phyloP scores from a whole-genome alignment of 2,329 filamentous ascomycete species.

The Plenodomus lindquistii region DNA sequence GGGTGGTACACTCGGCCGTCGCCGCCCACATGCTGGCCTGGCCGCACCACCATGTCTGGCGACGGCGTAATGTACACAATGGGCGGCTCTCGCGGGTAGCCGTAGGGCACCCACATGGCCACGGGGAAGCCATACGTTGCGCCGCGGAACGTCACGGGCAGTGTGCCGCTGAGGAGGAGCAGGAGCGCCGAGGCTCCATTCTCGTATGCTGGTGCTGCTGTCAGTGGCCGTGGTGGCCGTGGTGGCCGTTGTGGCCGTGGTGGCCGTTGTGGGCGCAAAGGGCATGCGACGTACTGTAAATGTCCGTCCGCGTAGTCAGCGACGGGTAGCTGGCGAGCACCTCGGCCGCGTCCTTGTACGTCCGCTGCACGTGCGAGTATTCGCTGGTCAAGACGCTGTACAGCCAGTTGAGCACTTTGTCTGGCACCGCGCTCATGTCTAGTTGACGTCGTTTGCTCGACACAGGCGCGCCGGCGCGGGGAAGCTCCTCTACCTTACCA shows the following conservation, averaged over 20 bases:
- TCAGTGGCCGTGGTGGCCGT: neutral
- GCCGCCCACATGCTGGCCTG: constrained; percentile 91
- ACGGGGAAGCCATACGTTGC: constrained; percentile 89
- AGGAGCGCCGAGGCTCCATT: constrained; percentile 85
- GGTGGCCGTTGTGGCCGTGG: constrained; percentile 14
- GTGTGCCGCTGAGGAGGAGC: constrained; percentile 80
- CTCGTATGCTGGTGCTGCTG: constrained; percentile 70
- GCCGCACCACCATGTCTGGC: constrained; percentile 84
- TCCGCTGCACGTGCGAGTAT: constrained; percentile 89
- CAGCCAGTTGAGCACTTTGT: constrained; percentile 92
- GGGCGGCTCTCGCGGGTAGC: constrained; percentile 83
- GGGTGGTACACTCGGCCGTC: constrained; percentile 96
- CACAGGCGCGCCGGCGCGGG: no score
- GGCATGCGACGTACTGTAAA: constrained; percentile 77
- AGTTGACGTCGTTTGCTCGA: constrained; percentile 4
- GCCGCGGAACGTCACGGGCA: constrained; percentile 90
- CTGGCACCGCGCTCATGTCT: constrained; percentile 37
- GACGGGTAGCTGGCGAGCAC: constrained; percentile 78
- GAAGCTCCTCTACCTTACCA: constrained; percentile 3
- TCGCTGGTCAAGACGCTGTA: constrained; percentile 84
- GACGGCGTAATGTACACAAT: constrained; percentile 88
- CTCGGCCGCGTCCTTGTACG: constrained; percentile 88
- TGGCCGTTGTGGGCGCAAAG: neutral
- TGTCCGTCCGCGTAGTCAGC: constrained; percentile 84
- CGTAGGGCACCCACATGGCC: constrained; percentile 89